Evolutionary conservation across 371 early-diverging fungal species (phyloP).

Genomic region (Lichtheimia hyalospora): DNA sequence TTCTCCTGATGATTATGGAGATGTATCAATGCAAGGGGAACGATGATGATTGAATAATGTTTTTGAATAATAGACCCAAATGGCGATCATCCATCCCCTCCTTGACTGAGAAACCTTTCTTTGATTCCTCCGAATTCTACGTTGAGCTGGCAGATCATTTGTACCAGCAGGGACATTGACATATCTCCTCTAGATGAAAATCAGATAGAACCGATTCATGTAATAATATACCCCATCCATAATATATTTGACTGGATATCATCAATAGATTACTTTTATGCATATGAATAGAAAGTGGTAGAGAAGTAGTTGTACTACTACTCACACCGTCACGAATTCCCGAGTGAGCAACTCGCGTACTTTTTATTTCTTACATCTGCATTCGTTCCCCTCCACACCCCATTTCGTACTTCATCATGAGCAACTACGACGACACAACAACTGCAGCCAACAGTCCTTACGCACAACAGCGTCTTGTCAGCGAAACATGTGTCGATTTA

Average conservation of each 20-base stretch:
- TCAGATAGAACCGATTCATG: too few species aligned
- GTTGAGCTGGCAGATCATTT: constrained; percentile 70
- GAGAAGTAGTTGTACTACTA: too few species aligned
- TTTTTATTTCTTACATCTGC: not conserved
- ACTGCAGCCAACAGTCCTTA: not conserved
- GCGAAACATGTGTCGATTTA: constrained; percentile 70
- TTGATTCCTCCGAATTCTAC: constrained; percentile 81
- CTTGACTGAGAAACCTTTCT: constrained; percentile 21
- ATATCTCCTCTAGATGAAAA: not conserved
- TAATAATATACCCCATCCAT: too few species aligned
- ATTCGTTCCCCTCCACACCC: not conserved
- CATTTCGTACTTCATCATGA: not conserved
- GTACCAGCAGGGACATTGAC: constrained; percentile 45
- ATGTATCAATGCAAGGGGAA: not conserved
- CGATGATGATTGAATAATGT: not conserved
- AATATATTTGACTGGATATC: too few species aligned
- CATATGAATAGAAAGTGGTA: too few species aligned
- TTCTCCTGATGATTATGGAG: not conserved
- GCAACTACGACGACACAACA: constrained; percentile 13
- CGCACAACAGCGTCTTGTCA: constrained; percentile 45
- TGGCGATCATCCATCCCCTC: not conserved
- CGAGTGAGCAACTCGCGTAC: not conserved
- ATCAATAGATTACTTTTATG: too few species aligned
- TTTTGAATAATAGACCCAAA: not conserved
- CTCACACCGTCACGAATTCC: too few species aligned